Evolutionary conservation across 352 stramenopile species (phyloP).

Genomic region (Lagenidium sp.): DNA sequence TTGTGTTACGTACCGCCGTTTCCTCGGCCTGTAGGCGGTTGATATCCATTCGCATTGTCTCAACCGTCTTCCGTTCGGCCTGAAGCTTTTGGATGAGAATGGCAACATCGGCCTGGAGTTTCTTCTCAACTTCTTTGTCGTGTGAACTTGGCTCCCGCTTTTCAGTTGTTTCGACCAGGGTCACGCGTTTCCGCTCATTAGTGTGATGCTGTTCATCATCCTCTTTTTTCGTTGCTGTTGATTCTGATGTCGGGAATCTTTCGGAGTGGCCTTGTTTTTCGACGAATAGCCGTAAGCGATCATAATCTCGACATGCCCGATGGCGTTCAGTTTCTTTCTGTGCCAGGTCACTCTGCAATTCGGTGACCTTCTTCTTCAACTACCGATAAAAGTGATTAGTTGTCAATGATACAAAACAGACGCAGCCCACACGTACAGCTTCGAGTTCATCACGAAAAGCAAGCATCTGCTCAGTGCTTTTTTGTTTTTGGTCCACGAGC

Average conservation of each 20-base stretch:
- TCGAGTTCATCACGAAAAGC: constrained; percentile 42
- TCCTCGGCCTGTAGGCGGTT: not conserved
- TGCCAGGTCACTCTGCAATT: constrained; percentile 59
- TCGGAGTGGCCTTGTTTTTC: too few relatives aligned
- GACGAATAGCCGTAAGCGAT: constrained; percentile 54
- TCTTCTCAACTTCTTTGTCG: not conserved
- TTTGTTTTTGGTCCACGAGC: constrained; percentile 48
- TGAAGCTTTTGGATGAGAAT: constrained; percentile 2
- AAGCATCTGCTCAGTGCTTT: constrained; percentile 28
- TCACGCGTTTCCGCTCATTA: constrained; percentile 15
- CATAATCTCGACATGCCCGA: constrained; percentile 63
- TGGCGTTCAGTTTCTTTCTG: constrained; percentile 72
- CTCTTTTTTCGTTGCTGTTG: not conserved
- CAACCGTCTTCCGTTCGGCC: not conserved
- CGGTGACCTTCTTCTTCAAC: constrained; percentile 42
- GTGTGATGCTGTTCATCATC: not conserved
- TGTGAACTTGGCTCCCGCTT: too few relatives aligned
- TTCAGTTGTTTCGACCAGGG: constrained; percentile 9
- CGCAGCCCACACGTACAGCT: constrained; percentile 33
- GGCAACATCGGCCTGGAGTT: not conserved
- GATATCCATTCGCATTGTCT: not conserved
- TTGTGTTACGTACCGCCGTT: not conserved
- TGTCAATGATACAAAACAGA: constrained; percentile 6
- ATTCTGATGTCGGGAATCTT: too few relatives aligned
- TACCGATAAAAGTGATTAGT: constrained; percentile 15